phyloP scores from a whole-genome alignment of 2,329 filamentous ascomycete species.

The Phyllachora maydis region DNA sequence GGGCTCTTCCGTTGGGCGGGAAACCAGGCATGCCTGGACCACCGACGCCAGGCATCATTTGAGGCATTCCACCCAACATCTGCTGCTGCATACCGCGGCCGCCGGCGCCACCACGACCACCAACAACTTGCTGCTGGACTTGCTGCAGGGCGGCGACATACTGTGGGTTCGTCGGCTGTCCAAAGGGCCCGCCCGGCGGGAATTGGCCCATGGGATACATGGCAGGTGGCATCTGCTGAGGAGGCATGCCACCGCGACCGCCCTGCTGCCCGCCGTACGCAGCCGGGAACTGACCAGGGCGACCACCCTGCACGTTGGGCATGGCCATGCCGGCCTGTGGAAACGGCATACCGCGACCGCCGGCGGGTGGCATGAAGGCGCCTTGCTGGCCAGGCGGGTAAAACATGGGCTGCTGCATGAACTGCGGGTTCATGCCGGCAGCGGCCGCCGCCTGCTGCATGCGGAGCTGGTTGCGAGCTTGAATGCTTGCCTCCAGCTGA shows the following conservation, averaged over 20 bases:
- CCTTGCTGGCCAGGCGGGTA: constrained; percentile 70
- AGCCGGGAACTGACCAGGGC: constrained; percentile 68
- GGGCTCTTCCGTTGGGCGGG: constrained; percentile 30
- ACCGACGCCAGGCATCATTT: constrained; percentile 24
- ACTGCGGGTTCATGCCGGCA: constrained; percentile 71
- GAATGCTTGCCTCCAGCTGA: constrained; percentile 97
- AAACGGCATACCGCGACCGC: constrained; percentile 46
- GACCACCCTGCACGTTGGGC: constrained; percentile 57
- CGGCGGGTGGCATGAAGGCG: constrained; percentile 39
- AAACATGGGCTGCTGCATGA: constrained; percentile 82
- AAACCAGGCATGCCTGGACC: constrained; percentile 33
- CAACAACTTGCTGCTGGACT: constrained; percentile 35
- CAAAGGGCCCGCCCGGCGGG: constrained; percentile 59
- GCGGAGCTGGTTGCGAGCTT: constrained; percentile 93
- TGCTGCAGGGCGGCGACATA: constrained; percentile 72
- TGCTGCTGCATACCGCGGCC: constrained; percentile 55
- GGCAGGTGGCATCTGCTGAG: constrained; percentile 73
- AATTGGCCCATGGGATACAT: constrained; percentile 69
- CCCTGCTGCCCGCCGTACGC: constrained; percentile 73
- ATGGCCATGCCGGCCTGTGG: constrained; percentile 41
- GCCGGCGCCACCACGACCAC: constrained; percentile 43
- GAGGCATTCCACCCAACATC: constrained; percentile 39
- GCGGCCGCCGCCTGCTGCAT: constrained; percentile 94
- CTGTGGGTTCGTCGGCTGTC: constrained; percentile 60
- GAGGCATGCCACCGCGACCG: constrained; percentile 61